Conservation (phyloP, 179 eudicot genomes). For the Pouteria campechiana region DNA sequence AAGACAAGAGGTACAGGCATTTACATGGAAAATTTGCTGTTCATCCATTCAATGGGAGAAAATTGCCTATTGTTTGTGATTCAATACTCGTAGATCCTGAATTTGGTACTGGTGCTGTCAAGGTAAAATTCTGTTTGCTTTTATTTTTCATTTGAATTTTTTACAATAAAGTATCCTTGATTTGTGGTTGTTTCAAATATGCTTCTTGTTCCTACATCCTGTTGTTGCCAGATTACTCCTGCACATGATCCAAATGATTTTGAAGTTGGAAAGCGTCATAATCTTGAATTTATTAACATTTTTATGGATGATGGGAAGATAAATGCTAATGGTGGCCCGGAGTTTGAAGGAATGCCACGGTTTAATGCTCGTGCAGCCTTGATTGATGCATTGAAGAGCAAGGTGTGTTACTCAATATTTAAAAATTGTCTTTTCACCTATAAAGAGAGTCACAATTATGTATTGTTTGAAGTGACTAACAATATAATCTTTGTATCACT, state of each 20-base stretch:
- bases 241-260: slow-evolving; percentile 98
- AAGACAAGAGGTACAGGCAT: slow-evolving; percentile 73
- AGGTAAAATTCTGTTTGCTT: slow-evolving; percentile 28
- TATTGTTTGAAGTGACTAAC: too few relatives aligned
- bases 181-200: slow-evolving; percentile 1
- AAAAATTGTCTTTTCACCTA: too few relatives aligned
- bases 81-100: slow-evolving; percentile 64
- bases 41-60: slow-evolving; percentile 90
- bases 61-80: slow-evolving; percentile 79
- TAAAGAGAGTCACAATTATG: too few relatives aligned
- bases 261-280: slow-evolving; percentile 90
- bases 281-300: slow-evolving; percentile 78
- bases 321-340: slow-evolving; percentile 75
- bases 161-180: neutral
- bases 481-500: too few relatives aligned
- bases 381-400: slow-evolving; percentile 54
- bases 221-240: slow-evolving; percentile 82
- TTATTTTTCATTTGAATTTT: neutral
- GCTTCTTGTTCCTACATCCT: neutral
- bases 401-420: too few relatives aligned
- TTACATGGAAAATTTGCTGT: slow-evolving; percentile 79
- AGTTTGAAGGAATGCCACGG: slow-evolving; percentile 77
- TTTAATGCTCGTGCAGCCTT: slow-evolving; percentile 77
- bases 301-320: slow-evolving; percentile 92
- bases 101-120: slow-evolving; percentile 97